Base-by-base conservation (phyloP, 768 basidiomycete genomes). In the Cytidiella melzeri region DNA sequence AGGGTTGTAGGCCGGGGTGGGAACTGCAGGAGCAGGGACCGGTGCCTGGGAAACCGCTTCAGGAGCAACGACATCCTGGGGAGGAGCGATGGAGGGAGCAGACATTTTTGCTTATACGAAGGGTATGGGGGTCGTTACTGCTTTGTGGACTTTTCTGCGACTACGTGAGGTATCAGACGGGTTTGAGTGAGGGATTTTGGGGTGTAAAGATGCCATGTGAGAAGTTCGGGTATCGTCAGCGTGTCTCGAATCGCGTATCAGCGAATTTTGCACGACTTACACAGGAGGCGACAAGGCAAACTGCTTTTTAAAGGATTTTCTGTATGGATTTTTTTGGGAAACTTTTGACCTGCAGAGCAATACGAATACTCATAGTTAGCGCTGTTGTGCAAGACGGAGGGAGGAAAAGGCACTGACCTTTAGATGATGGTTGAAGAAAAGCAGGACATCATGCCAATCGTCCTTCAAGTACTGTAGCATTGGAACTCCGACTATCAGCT, bases 91-190 rank as follows among this genome's bases (percentile, higher is more conserved):
- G 41, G 65, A 61, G 48, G 67, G 61, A 26, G 64, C 61, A 51
- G 70, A 69, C 69, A 69, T 71, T 57, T 61, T 68, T 48, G 54
- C 59, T 67, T 70, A 64, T 60, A 48, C 48, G 56, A 57, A 54
- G 54, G 55, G 75, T 69, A 7, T 34, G 30, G 30, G 30, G 70
- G 84, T 91, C 87, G 87, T 91, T 91, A 91, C 87, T 91, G 86
- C 82, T 87, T 87, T 83, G 78, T 83, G 76, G 70, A 75, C 78
- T 87, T 89, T 87, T 86, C 84, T 83, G 72, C 67, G 71, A 74
- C 78, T 82, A 65, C 40, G 36, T 49, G 50, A 34, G 10, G 27
- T 30, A 52, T 53, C 51, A n/a, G n/a, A n/a, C n/a, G n/a, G n/a
- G n/a, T n/a, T n/a, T n/a, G n/a, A n/a, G n/a, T n/a, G n/a, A n/a